Base-by-base conservation (phyloP, 2,329 filamentous ascomycete species). In the Allantophomopsis cytisporea region DNA sequence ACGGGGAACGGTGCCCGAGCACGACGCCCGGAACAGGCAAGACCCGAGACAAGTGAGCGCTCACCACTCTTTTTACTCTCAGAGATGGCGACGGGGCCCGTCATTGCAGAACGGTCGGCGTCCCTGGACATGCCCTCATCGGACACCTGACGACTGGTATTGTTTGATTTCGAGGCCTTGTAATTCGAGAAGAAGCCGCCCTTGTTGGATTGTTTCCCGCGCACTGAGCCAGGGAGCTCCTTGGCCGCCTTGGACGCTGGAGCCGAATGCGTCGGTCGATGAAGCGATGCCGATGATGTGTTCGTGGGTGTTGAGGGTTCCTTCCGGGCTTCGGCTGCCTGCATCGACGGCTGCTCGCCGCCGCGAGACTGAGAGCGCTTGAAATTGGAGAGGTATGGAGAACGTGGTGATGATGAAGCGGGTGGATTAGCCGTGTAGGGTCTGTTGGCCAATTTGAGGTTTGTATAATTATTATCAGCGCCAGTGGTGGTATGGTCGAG, bases 151-250 rank as follows among this genome's bases (percentile, higher is more conserved):
- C 57, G 53, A 28, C 49, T 49, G 21, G 54, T 54, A 35, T 56
- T 62, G 5, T 63, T 62, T 20, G 64, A 66, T 43, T 64, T 68
- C 5, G 60, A 58, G 10, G 63, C 63, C 41, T 62, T 59, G 42
- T 66, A 60, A 45, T 68, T 68, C 34, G 61, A 57, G 46, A 69
- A 69, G 45, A 68, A 66, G 54, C 53, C 51, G 28, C 45, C 33
- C 28, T 32, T 41, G 39, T 14, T 32, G 36, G 6, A 34, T 38
- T 23, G 35, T 28, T 15, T 35, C 16, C 37, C 33, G 37, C 28
- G 15, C 37, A 15, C 35, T 18, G 20, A 8, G 35, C 35, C 23
- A 8, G 23, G 23, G 23, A 10, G 23, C 7, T 34, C 16, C 31
- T 36, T 17, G n/a, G 35, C 35, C 35, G 35, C 35, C 35, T 36